A percentile compares a stretch with the other conserved stretches of the same genome.
These are phyloP conservation scores for Brassica nigra DNA, from an alignment of 345 rosid genomes.

Conservation along the genomic window DNA sequence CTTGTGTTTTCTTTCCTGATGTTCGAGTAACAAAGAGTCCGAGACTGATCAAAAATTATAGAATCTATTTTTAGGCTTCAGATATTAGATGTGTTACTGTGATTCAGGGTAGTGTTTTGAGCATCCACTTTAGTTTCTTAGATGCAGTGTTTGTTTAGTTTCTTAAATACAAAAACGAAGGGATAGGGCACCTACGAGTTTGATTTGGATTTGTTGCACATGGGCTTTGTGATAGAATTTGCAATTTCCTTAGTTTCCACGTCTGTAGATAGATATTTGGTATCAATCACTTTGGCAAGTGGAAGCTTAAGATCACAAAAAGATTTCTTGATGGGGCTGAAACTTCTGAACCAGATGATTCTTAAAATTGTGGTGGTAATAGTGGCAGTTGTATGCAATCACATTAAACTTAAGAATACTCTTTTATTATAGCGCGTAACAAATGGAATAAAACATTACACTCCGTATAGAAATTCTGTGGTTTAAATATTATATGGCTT, in stretches of 20 bases:
- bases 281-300: conserved; percentile 26
- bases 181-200: conserved; percentile 3
- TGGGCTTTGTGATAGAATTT: conserved; percentile 64
- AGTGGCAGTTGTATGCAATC: conserved; percentile 17
- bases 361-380: conserved; percentile 44
- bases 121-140: neutral
- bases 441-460: conserved; percentile 55
- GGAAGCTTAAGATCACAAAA: conserved; percentile 68
- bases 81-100: neutral
- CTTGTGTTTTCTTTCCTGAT: neutral
- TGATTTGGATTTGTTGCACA: conserved; percentile 35
- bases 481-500: too few relatives aligned
- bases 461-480: conserved; percentile 58
- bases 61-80: neutral
- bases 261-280: too few relatives aligned
- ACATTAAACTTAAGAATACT: neutral
- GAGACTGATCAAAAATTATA: neutral
- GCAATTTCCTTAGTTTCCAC: too few relatives aligned
- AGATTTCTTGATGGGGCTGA: conserved; percentile 54
- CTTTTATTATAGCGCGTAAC: conserved; percentile 44
- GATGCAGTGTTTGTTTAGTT: neutral
- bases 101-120: neutral
- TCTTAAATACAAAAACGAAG: neutral
- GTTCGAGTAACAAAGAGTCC: neutral
- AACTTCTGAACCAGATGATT: conserved; percentile 58